phyloP scores from a whole-genome alignment of 192 early-diverging fungal genomes.

The Lobulomyces angularis region DNA sequence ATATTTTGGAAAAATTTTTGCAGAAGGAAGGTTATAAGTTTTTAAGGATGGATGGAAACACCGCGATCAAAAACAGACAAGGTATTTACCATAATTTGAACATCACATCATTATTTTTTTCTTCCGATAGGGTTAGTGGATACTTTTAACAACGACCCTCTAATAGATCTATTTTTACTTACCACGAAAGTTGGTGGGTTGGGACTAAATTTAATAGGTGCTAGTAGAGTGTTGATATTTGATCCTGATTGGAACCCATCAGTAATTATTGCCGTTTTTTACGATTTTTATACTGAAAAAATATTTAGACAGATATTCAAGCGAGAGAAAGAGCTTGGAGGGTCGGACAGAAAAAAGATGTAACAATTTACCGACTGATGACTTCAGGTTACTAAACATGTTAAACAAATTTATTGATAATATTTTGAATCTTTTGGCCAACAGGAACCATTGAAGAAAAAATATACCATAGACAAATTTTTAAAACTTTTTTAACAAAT shows the following conservation, averaged over 20 bases:
- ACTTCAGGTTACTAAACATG: slow-evolving; percentile 41
- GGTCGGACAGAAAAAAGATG: slow-evolving; percentile 73
- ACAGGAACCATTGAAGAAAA: slow-evolving; percentile 94
- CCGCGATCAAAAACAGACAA: slow-evolving; percentile 77
- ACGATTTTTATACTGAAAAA: slow-evolving; percentile 17
- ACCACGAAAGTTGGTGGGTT: slow-evolving; percentile 96
- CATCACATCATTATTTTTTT: too few species aligned
- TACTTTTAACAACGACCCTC: slow-evolving; percentile 59
- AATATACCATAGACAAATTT: slow-evolving; percentile 95
- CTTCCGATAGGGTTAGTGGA: slow-evolving; percentile 77
- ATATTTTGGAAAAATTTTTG: slow-evolving; percentile 74
- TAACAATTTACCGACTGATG: slow-evolving; percentile 92
- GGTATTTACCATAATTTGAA: too few species aligned
- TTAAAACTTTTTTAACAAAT: slow-evolving; percentile 94
- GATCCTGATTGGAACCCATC: slow-evolving; percentile 83
- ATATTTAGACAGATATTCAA: slow-evolving; percentile 90
- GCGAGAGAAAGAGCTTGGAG: slow-evolving; percentile 93
- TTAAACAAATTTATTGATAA: slow-evolving; percentile 14
- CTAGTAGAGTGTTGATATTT: slow-evolving; percentile 84
- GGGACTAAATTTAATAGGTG: slow-evolving; percentile 89
- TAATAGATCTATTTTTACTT: slow-evolving; percentile 81
- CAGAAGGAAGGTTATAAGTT: slow-evolving; percentile 39
- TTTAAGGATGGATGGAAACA: slow-evolving; percentile 90
- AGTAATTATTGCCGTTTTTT: not conserved
- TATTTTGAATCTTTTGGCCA: not conserved